A percentile compares a stretch with the other conserved stretches of the same genome.
phyloP scores from a whole-genome alignment of 83 land plant genomes.

The Diphasiastrum complanatum region DNA sequence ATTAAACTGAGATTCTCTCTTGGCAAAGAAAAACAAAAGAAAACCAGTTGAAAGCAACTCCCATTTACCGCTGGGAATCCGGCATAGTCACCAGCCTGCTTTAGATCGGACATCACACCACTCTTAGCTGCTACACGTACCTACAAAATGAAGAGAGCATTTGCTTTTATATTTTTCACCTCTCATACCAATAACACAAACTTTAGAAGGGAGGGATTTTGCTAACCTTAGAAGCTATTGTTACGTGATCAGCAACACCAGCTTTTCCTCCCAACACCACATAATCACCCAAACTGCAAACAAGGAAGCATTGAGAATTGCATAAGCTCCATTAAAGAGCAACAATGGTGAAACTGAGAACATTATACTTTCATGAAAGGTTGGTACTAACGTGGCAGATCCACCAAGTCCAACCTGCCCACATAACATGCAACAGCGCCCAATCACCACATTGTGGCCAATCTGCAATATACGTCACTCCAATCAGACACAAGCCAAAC shows the following conservation, averaged over 20 bases:
- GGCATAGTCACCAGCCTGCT: conserved; percentile 37
- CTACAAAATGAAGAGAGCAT: no score
- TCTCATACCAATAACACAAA: conserved; percentile 35
- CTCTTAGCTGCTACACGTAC: conserved; percentile 40
- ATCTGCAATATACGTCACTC: conserved; percentile 45
- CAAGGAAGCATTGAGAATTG: no score
- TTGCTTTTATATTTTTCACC: no score
- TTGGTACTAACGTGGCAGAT: conserved; percentile 61
- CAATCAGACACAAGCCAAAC: conserved; percentile 1
- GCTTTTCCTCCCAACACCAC: conserved; percentile 80
- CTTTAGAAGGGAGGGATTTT: conserved; percentile 5
- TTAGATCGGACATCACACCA: conserved; percentile 29
- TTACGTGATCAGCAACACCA: conserved; percentile 77
- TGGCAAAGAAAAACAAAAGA: neutral
- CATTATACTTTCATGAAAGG: neutral
- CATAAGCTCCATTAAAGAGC: neutral
- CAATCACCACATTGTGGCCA: conserved; percentile 86
- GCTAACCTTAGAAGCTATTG: conserved; percentile 70
- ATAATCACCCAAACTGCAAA: conserved; percentile 77
- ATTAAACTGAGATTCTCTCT: no score
- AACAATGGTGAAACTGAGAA: neutral
- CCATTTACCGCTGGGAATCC: conserved; percentile 42
- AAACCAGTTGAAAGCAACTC: neutral
- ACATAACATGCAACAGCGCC: conserved; percentile 77
- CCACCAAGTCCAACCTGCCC: conserved; percentile 96